These are phyloP conservation scores for Arbutus unedo DNA, from an alignment of 148 eudicot species.

Conservation along the genomic window DNA sequence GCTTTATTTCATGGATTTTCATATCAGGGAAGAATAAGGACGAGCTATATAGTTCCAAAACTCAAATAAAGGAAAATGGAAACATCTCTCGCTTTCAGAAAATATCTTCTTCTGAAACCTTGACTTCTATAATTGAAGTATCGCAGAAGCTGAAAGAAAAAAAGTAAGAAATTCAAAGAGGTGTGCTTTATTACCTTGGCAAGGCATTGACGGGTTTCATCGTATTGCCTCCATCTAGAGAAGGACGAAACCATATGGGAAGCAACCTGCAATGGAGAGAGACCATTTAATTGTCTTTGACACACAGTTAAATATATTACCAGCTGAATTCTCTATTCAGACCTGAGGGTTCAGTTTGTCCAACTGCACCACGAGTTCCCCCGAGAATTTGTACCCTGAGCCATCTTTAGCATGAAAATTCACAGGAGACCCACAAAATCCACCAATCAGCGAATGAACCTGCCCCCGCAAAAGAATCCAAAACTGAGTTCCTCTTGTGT, in stretches of 20 bases:
- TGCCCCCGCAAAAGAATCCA: conserved; percentile 20
- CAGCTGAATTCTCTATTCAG: not conserved
- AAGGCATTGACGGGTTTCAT: conserved; percentile 73
- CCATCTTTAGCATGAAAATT: conserved; percentile 98
- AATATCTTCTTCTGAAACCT: not conserved
- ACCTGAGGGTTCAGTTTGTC: conserved; percentile 98
- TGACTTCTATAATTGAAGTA: not conserved
- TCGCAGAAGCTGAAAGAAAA: not conserved
- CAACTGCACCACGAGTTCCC: conserved; percentile 74
- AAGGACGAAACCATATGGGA: conserved; percentile 94
- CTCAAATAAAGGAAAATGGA: not conserved
- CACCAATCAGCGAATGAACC: conserved; percentile 88
- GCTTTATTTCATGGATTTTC: not conserved
- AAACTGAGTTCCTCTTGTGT: not conserved
- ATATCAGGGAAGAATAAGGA: not conserved
- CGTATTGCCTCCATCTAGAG: conserved; percentile 92
- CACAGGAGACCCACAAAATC: conserved; percentile 85
- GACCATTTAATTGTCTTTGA: not conserved
- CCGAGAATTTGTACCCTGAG: conserved; percentile 93
- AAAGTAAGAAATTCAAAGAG: not conserved
- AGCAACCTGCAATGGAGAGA: conserved; percentile 53
- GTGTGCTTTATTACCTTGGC: conserved; percentile 59
- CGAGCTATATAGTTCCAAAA: not conserved
- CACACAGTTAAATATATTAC: not conserved
- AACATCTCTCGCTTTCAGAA: not conserved